These are phyloP conservation scores for Cutaneotrichosporon daszewskae DNA, from an alignment of 1,284 basidiomycete genomes.

Conservation along the genomic window DNA sequence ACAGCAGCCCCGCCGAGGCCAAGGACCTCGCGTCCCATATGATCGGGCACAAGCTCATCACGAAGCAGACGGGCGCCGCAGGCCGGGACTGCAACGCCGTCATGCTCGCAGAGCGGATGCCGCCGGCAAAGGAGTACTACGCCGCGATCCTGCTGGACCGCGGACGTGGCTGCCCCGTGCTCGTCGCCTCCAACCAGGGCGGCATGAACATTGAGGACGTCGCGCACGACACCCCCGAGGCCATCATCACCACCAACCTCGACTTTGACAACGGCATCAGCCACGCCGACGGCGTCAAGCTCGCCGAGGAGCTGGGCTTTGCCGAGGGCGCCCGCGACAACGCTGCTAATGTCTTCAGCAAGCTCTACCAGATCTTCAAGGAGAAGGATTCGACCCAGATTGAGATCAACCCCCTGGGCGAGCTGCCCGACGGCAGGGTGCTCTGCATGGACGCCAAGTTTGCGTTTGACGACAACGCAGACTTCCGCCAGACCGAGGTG, in stretches of 20 bases:
- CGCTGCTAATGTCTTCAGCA: slow-evolving; percentile 90
- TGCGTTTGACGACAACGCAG: slow-evolving; percentile 98
- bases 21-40: slow-evolving; percentile 83
- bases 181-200: slow-evolving; percentile 89
- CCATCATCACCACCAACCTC: slow-evolving; percentile 95
- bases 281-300: slow-evolving; percentile 63
- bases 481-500: slow-evolving; percentile 90
- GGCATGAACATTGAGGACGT: slow-evolving; percentile 99
- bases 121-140: slow-evolving; percentile 96
- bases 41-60: slow-evolving; percentile 94
- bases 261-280: slow-evolving; percentile 79
- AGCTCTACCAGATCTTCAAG: slow-evolving; percentile 95
- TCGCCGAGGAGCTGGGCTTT: slow-evolving; percentile 91
- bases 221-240: slow-evolving; percentile 89
- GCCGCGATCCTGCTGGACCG: slow-evolving; percentile 97
- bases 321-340: slow-evolving; percentile 63
- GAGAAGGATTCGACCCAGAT: slow-evolving; percentile 99
- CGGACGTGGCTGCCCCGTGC: slow-evolving; percentile 76
- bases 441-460: slow-evolving; percentile 99
- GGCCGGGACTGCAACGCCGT: slow-evolving; percentile 96
- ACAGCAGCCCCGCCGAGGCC: slow-evolving; percentile 74
- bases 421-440: slow-evolving; percentile 86
- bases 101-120: slow-evolving; percentile 94
- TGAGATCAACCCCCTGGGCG: slow-evolving; percentile 99
- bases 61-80: slow-evolving; percentile 93